Conservation (phyloP, 495 filamentous ascomycete genomes). For the Rusavskia elegans region DNA sequence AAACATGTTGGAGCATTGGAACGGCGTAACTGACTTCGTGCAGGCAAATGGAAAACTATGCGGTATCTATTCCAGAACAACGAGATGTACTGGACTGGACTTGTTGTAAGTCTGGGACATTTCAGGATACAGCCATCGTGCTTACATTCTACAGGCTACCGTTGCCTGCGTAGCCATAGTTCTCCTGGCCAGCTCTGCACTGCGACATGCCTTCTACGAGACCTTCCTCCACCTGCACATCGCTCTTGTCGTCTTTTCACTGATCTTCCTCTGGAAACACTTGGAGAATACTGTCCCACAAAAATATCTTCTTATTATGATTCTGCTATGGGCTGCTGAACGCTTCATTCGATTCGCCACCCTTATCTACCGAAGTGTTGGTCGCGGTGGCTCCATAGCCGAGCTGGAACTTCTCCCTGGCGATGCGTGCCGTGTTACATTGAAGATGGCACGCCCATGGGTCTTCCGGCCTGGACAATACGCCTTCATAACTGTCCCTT, state of each 20-base stretch:
- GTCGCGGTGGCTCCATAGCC: conserved; percentile 48
- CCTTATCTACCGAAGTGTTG: conserved; percentile 56
- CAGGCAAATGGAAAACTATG: conserved; percentile 45
- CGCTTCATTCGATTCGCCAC: conserved; percentile 50
- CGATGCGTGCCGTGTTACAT: conserved; percentile 67
- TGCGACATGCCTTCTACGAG: conserved; percentile 93
- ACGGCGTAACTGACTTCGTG: conserved; percentile 10
- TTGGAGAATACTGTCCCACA: conserved; percentile 47
- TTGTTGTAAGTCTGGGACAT: conserved; percentile 27
- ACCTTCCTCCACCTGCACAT: conserved; percentile 80
- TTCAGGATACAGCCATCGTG: neutral
- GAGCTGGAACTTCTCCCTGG: conserved; percentile 63
- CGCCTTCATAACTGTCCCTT: conserved; percentile 68
- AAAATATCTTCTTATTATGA: conserved; percentile 47
- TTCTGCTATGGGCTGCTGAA: conserved; percentile 66
- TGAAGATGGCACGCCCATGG: conserved; percentile 63
- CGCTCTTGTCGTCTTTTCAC: conserved; percentile 41
- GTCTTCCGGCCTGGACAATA: conserved; percentile 72
- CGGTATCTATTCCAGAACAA: conserved; percentile 27
- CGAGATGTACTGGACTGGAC: conserved; percentile 41
- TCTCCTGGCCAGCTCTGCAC: conserved; percentile 47
- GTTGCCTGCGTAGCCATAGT: conserved; percentile 42
- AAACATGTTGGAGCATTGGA: neutral
- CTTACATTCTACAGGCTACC: conserved; percentile 19
- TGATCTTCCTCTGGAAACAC: conserved; percentile 59